phyloP scores from a whole-genome alignment of 1,139 yeast species.

The Saccharomycopsis crataegensis region DNA sequence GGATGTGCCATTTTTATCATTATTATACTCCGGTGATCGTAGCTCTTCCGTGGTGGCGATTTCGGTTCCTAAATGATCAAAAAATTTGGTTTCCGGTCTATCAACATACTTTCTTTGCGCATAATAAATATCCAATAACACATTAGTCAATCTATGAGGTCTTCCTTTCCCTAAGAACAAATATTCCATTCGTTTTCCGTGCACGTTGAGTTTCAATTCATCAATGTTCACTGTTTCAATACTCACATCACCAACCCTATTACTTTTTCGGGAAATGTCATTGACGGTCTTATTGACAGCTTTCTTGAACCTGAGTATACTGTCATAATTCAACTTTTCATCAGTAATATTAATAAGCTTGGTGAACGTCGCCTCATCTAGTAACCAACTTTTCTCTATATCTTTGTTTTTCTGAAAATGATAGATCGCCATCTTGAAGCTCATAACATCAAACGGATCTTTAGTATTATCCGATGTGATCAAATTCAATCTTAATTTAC shows the following conservation, averaged over 20 bases:
- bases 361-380: constrained; percentile 59
- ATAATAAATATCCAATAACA: constrained; percentile 15
- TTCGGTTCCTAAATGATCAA: constrained; percentile 1
- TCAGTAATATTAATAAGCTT: constrained; percentile 55
- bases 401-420: constrained; percentile 59
- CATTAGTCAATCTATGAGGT: constrained; percentile 5
- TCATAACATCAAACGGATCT: constrained; percentile 76
- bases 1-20: too few species aligned
- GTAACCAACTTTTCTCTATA: constrained; percentile 37
- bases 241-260: constrained; percentile 21
- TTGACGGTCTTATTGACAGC: constrained; percentile 71
- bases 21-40: too few species aligned
- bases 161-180: constrained; percentile 43
- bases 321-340: constrained; percentile 39
- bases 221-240: constrained; percentile 47
- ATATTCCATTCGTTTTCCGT: constrained; percentile 40
- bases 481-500: constrained; percentile 15
- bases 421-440: constrained; percentile 49
- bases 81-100: constrained; percentile 3
- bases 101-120: constrained; percentile 9
- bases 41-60: background rate
- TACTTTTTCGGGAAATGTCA: constrained; percentile 42
- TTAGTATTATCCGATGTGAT: constrained; percentile 31
- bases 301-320: constrained; percentile 52
- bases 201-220: constrained; percentile 34